Evolutionary conservation across 352 stramenopile species (phyloP).

Genomic region (Pythium dissotocum): DNA sequence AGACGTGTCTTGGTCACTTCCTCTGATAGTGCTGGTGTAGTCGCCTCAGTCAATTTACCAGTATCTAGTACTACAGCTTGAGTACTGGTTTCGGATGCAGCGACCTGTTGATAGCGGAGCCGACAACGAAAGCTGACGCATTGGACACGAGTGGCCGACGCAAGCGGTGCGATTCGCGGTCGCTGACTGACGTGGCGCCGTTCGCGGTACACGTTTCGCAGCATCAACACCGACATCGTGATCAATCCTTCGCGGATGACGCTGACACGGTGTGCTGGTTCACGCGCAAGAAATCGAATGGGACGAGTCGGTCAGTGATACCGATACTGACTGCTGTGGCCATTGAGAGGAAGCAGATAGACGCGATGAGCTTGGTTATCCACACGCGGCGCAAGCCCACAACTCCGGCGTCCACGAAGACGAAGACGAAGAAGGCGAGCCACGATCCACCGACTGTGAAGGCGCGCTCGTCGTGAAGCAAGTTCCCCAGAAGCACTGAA

Average conservation of each 20-base stretch:
- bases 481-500: conserved; percentile 1
- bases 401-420: conserved; percentile 8
- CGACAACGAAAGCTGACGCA: conserved; percentile 13
- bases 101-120: not conserved
- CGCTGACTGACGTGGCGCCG: not conserved
- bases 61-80: too few relatives aligned
- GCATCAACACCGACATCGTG: not conserved
- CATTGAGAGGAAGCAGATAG: not conserved
- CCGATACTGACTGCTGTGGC: not conserved
- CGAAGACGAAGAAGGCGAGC: not conserved
- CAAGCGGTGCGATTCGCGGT: not conserved
- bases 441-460: not conserved
- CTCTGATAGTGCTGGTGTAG: too few relatives aligned
- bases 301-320: not conserved
- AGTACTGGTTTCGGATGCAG: too few relatives aligned
- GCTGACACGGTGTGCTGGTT: conserved; percentile 5
- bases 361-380: not conserved
- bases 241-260: not conserved
- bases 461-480: not conserved
- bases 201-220: not conserved
- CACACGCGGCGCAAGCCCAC: not conserved
- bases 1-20: too few relatives aligned
- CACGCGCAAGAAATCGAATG: conserved; percentile 14
- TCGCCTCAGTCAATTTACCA: too few relatives aligned
- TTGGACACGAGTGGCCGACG: too few relatives aligned